Base-by-base conservation (phyloP, 208 protist genomes). In the Leishmania mexicana region DNA sequence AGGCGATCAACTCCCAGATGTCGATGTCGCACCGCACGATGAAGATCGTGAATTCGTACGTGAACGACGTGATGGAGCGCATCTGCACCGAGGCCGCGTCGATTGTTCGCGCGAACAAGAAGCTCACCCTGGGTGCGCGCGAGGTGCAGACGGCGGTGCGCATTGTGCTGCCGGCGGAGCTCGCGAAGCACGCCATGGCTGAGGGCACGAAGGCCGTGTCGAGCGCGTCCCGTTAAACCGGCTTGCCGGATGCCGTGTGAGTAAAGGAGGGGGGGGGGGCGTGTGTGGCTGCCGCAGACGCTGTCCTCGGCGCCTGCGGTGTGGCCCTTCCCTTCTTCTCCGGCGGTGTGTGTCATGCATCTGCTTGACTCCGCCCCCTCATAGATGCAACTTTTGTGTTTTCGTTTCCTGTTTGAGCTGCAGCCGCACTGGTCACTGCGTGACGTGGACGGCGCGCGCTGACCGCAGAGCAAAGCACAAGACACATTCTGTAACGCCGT, bases 181-280 rank as follows among this genome's bases (percentile, higher is more conserved):
- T 99, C 13, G 97, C 99, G 83, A 99, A 99, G 94, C 99, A 99
- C 90, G 99, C 99, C 77, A 99, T 99, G 84, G 98, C 98, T 62
- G 98, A 99, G 94, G 99, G 98, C 86, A 99, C 98, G 78, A 99
- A 99, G 92, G 99, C 99, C 57, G 98, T 99, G 62, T 98, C 96
- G 87, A 99, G 31, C 84, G 78, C 86, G 51, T 83, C 81, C 53
- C 88, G 84, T 67, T 92, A 85, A 80, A 28, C 0, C 62, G 62
- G 11, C 38, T 42, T 47, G 15, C 3, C 65, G 38, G 38, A 45
- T 40, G 31, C 35, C 38, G 38, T 5, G 31, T 1, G 38, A 28
- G 65, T 70, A 35, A 35, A 70, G 65, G 65, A 24, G 38, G 65
- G 65, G 31, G 31, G 31, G 31, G 31, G 31, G 31, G 31, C 31